phyloP scores from a whole-genome alignment of 352 stramenopile species.

The Globisporangium middletonii region DNA sequence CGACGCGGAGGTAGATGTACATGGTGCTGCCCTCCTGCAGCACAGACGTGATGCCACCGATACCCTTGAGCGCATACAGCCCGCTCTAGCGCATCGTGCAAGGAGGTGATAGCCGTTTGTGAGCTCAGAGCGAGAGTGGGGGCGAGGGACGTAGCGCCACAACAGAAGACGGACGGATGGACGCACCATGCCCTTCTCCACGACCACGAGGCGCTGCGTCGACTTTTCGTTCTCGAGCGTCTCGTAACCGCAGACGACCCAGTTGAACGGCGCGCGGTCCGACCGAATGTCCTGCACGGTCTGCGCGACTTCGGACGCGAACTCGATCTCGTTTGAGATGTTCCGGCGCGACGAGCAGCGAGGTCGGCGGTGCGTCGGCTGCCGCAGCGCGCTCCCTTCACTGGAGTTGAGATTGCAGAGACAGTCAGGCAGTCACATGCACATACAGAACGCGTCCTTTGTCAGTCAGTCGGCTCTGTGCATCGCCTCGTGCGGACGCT shows the following conservation, averaged over 20 bases:
- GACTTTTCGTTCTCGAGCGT: constrained; percentile 49
- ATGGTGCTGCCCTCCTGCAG: constrained; percentile 75
- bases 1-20: constrained; percentile 89
- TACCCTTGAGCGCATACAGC: constrained; percentile 74
- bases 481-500: not conserved
- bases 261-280: constrained; percentile 77
- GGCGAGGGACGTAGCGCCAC: not conserved
- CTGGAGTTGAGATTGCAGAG: constrained; percentile 14
- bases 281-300: constrained; percentile 80
- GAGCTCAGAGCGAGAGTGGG: not conserved
- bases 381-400: constrained; percentile 57
- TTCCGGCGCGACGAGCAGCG: constrained; percentile 66
- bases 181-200: constrained; percentile 83
- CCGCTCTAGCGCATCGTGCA: constrained; percentile 38
- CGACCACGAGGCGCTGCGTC: constrained; percentile 62
- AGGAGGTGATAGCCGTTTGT: not conserved
- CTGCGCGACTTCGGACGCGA: constrained; percentile 55
- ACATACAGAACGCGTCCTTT: not conserved
- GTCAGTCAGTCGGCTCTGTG: not conserved
- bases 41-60: constrained; percentile 70
- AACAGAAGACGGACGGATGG: no score
- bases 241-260: constrained; percentile 80
- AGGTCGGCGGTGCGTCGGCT: constrained; percentile 50
- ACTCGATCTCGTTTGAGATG: constrained; percentile 80
- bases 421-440: constrained; percentile 1